Evolutionary conservation across 2,329 filamentous ascomycete species (phyloP).

Genomic region (Colletotrichum echinochloae): DNA sequence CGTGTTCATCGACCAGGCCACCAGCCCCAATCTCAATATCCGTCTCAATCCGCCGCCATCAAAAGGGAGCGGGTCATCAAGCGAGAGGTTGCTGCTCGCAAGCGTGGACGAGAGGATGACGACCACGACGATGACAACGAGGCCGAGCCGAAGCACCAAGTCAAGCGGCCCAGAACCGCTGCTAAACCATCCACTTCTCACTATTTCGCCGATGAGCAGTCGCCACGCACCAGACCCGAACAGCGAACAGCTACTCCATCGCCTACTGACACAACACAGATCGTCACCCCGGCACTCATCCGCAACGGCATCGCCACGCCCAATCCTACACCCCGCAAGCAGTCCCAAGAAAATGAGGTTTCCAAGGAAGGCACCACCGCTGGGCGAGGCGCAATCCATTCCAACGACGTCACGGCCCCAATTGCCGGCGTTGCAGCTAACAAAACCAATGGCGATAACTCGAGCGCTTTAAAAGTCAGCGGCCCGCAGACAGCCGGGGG

Average conservation of each 20-base stretch:
- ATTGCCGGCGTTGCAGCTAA: neutral
- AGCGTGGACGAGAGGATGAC: conserved; percentile 20
- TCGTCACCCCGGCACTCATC: conserved; percentile 17
- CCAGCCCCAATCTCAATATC: conserved; percentile 4
- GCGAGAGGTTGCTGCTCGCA: conserved; percentile 14
- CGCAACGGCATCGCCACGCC: conserved; percentile 28
- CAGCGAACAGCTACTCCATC: conserved; percentile 17
- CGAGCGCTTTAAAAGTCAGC: conserved; percentile 34
- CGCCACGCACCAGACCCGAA: neutral
- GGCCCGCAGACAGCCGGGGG: conserved; percentile 39
- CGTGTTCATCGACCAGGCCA: conserved; percentile 28
- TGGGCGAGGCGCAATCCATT: neutral
- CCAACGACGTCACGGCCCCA: neutral
- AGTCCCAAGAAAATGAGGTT: conserved; percentile 13
- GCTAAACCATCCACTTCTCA: conserved; percentile 34
- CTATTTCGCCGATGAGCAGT: conserved; percentile 29
- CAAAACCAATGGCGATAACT: neutral
- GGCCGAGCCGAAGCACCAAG: conserved; percentile 20
- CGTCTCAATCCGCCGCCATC: conserved; percentile 1
- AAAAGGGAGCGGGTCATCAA: conserved; percentile 15
- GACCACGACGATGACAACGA: conserved; percentile 19
- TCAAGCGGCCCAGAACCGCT: conserved; percentile 27
- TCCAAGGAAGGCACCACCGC: conserved; percentile 1
- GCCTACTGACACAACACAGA: neutral
- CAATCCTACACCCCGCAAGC: conserved; percentile 27